A percentile compares a stretch with the other conserved stretches of the same genome.
phyloP scores from a whole-genome alignment of 2,329 filamentous ascomycete genomes.

The Neonectria ditissima region DNA sequence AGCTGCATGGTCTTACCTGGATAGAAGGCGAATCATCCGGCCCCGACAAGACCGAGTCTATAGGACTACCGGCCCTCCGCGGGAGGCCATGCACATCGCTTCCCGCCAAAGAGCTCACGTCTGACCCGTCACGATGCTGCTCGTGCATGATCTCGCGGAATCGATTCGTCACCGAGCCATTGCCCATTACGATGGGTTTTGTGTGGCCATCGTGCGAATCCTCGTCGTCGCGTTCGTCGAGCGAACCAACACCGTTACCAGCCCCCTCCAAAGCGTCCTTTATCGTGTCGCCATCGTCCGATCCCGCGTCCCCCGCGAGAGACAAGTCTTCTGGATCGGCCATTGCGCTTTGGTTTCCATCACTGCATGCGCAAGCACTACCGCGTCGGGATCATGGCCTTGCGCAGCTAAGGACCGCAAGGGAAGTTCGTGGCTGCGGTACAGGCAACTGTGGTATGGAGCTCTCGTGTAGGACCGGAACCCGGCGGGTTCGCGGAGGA shows the following conservation, averaged over 20 bases:
- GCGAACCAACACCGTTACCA: slow-evolving; percentile 28
- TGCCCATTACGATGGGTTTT: slow-evolving; percentile 37
- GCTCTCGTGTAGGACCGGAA: slow-evolving; percentile 35
- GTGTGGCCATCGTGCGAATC: slow-evolving; percentile 32
- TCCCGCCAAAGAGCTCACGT: slow-evolving; percentile 64
- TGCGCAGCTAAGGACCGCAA: slow-evolving; percentile 29
- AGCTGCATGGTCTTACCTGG: slow-evolving; percentile 67
- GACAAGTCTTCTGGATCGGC: slow-evolving; percentile 61
- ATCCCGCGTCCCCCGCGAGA: slow-evolving; percentile 53
- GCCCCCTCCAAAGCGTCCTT: slow-evolving; percentile 39
- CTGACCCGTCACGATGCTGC: slow-evolving; percentile 59
- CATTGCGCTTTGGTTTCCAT: slow-evolving; percentile 60
- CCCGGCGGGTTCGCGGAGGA: slow-evolving; percentile 13
- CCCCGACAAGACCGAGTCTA: slow-evolving; percentile 76
- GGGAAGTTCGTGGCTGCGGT: slow-evolving; percentile 36
- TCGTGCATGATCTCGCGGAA: slow-evolving; percentile 60
- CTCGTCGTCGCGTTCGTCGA: slow-evolving; percentile 29
- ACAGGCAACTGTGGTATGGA: slow-evolving; percentile 37
- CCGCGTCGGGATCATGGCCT: slow-evolving; percentile 44
- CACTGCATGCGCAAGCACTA: slow-evolving; percentile 48
- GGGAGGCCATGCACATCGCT: slow-evolving; percentile 61
- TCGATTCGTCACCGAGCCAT: slow-evolving; percentile 51
- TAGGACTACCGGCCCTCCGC: slow-evolving; percentile 72
- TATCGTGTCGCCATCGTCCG: slow-evolving; percentile 57
- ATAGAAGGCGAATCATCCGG: slow-evolving; percentile 88